phyloP scores from a whole-genome alignment of 2,329 filamentous ascomycete genomes.

The Colletotrichum karsti region DNA sequence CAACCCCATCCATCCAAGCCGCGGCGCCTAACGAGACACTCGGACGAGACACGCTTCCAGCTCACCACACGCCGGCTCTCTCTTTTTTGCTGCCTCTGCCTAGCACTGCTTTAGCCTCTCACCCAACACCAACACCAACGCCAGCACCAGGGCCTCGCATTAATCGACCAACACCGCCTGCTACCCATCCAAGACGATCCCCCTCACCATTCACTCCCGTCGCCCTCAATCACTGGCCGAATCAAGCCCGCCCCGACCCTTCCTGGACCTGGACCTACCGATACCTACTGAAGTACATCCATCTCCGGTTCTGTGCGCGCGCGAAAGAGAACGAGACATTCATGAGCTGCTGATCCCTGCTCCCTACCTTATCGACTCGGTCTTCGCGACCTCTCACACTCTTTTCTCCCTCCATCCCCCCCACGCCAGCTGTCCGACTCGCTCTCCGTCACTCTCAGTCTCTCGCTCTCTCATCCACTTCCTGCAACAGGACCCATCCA shows the following conservation, averaged over 20 bases:
- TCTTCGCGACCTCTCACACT: conserved; percentile 19
- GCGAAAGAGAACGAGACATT: conserved; percentile 5
- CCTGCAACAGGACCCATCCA: neutral
- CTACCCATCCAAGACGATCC: conserved; percentile 13
- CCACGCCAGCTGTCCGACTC: conserved; percentile 3
- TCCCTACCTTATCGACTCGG: conserved; percentile 21
- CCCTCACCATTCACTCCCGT: neutral
- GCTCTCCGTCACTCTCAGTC: conserved; percentile 5
- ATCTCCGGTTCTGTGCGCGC: conserved; percentile 14
- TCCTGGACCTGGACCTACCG: neutral
- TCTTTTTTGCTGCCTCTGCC: neutral
- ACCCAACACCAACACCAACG: neutral
- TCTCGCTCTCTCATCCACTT: conserved; percentile 5
- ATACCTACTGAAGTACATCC: neutral
- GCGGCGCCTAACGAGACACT: conserved; percentile 2
- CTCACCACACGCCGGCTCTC: neutral
- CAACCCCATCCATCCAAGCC: too few relatives aligned
- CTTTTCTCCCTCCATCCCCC: conserved; percentile 27
- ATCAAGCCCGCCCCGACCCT: neutral
- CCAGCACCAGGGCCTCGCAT: conserved; percentile 1
- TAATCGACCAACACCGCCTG: conserved; percentile 12
- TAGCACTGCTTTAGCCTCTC: neutral
- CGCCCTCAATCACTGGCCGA: neutral
- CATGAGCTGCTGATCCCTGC: conserved; percentile 4
- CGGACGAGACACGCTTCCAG: neutral